phyloP scores from a whole-genome alignment of 176 grass and related monocot species.

The Saccharum officinarum region DNA sequence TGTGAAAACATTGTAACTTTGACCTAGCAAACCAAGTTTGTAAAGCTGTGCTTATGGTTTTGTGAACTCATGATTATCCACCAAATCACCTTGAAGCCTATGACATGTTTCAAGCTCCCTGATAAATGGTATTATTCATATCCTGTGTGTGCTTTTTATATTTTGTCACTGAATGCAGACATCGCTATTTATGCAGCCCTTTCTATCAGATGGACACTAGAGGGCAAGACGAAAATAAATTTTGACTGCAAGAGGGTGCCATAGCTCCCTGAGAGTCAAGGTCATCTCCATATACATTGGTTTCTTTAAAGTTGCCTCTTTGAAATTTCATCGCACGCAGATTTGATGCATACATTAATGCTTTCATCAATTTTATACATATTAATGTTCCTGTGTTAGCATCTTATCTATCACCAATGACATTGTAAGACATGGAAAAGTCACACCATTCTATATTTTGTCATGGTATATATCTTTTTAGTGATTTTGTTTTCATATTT shows the following conservation, averaged over 20 bases:
- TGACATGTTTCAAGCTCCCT: neutral
- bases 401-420: neutral
- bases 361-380: neutral
- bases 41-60: neutral
- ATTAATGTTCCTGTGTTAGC: neutral
- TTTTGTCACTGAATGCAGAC: slow-evolving; percentile 19
- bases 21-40: neutral
- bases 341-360: neutral
- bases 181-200: slow-evolving; percentile 20
- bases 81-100: neutral
- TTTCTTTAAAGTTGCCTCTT: neutral
- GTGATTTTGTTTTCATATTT: neutral
- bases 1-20: neutral
- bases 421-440: neutral
- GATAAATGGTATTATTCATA: neutral
- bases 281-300: slow-evolving; percentile 10
- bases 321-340: neutral
- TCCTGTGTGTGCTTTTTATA: neutral
- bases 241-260: slow-evolving; percentile 17
- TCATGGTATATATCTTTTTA: neutral
- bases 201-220: slow-evolving; percentile 21
- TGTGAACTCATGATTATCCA: neutral
- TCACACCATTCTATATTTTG: neutral
- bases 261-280: slow-evolving; percentile 36
- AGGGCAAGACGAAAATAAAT: slow-evolving; percentile 1